phyloP scores from a whole-genome alignment of 208 protist species.

The Leishmania gerbilli region DNA sequence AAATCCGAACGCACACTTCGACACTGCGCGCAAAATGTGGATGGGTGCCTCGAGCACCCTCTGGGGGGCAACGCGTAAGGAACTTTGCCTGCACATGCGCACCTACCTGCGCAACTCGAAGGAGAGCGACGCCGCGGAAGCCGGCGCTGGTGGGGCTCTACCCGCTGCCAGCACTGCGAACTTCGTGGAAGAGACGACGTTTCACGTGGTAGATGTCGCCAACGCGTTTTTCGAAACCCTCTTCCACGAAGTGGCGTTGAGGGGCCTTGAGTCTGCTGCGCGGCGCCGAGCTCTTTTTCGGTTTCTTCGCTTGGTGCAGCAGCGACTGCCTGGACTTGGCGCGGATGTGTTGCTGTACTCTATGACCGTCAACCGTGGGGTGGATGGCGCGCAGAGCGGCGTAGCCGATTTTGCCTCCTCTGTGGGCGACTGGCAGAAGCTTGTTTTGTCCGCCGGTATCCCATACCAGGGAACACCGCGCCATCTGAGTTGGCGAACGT shows the following conservation, averaged over 20 bases:
- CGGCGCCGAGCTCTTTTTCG: slow-evolving; percentile 34
- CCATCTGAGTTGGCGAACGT: slow-evolving; percentile 55
- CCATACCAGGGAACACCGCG: slow-evolving; percentile 48
- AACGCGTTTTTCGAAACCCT: slow-evolving; percentile 71
- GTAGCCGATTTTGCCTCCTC: slow-evolving; percentile 3
- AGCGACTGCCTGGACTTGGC: slow-evolving; percentile 40
- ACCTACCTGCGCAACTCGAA: slow-evolving; percentile 24
- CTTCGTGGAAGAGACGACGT: slow-evolving; percentile 45
- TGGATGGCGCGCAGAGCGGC: not conserved
- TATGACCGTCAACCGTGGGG: slow-evolving; percentile 5
- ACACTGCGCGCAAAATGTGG: slow-evolving; percentile 16
- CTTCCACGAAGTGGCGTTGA: slow-evolving; percentile 59
- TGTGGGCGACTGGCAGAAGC: slow-evolving; percentile 41
- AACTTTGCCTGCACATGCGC: slow-evolving; percentile 27
- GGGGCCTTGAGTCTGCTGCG: slow-evolving; percentile 26
- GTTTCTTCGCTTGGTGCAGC: slow-evolving; percentile 50
- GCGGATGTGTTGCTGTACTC: slow-evolving; percentile 38
- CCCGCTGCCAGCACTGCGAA: too few relatives aligned
- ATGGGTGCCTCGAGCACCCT: not conserved
- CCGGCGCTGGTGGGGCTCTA: not conserved
- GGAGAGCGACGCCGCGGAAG: not conserved
- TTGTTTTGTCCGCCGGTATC: slow-evolving; percentile 49
- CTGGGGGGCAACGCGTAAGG: slow-evolving; percentile 5
- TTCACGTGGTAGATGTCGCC: slow-evolving; percentile 47
- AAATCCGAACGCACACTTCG: slow-evolving; percentile 1